Evolutionary conservation across 495 filamentous ascomycete genomes (phyloP).

Genomic region (Trichoderma orchidacearum): DNA sequence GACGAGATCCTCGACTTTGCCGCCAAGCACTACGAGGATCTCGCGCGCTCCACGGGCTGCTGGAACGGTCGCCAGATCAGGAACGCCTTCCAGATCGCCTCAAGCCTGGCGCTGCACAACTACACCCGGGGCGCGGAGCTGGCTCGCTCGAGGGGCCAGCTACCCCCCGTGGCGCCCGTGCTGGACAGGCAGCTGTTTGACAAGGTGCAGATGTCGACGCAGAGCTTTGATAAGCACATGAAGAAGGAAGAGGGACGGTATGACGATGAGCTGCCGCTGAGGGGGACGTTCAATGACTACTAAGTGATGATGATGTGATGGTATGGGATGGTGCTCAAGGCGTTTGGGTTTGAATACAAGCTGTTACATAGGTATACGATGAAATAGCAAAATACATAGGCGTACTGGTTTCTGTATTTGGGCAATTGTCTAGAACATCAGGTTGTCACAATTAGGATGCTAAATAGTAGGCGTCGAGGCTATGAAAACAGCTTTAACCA

Average conservation of each 20-base stretch:
- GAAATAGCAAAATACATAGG: too few relatives aligned
- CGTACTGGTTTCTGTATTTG: too few relatives aligned
- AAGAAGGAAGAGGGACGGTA: constrained; percentile 11
- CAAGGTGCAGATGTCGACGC: constrained; percentile 21
- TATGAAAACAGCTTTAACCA: too few relatives aligned
- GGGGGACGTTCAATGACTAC: constrained; percentile 9
- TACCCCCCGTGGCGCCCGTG: constrained; percentile 12
- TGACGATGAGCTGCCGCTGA: constrained; percentile 8
- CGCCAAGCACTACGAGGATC: constrained; percentile 40
- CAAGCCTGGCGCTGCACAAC: constrained; percentile 33
- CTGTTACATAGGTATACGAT: too few relatives aligned
- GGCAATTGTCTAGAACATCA: too few relatives aligned
- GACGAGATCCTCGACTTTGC: constrained; percentile 43
- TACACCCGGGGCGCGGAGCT: not conserved
- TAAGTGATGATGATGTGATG: not conserved
- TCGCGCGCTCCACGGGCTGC: constrained; percentile 7
- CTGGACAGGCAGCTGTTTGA: constrained; percentile 15
- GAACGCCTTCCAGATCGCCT: constrained; percentile 43
- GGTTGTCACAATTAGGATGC: too few relatives aligned
- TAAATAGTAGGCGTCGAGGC: too few relatives aligned
- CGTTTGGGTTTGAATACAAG: too few relatives aligned
- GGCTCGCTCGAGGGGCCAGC: constrained; percentile 11
- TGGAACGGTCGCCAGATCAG: constrained; percentile 48
- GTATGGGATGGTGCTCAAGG: too few relatives aligned
- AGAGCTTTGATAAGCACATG: constrained; percentile 16